Evolutionary conservation across 352 stramenopile genomes (phyloP).

Genomic region (Phytophthora cryptogea): DNA sequence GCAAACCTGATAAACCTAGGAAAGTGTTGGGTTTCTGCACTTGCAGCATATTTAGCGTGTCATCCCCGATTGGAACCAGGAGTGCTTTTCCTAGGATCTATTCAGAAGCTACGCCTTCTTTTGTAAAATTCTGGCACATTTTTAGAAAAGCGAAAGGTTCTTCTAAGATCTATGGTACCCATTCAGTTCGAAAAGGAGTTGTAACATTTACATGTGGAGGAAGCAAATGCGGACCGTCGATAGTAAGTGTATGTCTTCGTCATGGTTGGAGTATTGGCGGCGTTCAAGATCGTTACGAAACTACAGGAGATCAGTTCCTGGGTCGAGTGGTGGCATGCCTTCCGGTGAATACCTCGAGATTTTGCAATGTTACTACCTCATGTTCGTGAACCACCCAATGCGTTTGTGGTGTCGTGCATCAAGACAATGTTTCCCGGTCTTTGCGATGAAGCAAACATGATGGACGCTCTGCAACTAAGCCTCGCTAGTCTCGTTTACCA

Average conservation of each 20-base stretch:
- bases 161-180: slow-evolving; percentile 15
- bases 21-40: neutral
- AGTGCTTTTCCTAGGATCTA: slow-evolving; percentile 2
- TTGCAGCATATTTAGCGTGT: slow-evolving; percentile 6
- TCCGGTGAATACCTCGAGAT: slow-evolving; percentile 13
- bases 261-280: slow-evolving; percentile 18
- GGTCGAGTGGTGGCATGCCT: slow-evolving; percentile 14
- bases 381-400: slow-evolving; percentile 1
- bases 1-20: too few species aligned
- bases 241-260: slow-evolving; percentile 20
- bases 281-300: slow-evolving; percentile 23
- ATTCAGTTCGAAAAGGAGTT: slow-evolving; percentile 23
- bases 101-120: slow-evolving; percentile 13
- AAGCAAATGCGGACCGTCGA: slow-evolving; percentile 16
- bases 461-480: slow-evolving; percentile 7
- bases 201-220: slow-evolving; percentile 26
- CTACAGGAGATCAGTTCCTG: slow-evolving; percentile 18
- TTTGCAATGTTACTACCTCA: slow-evolving; percentile 15
- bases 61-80: neutral
- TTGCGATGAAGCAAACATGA: neutral
- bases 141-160: neutral
- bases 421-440: slow-evolving; percentile 12
- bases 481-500: slow-evolving; percentile 3
- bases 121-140: neutral
- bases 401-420: neutral